A percentile compares a stretch with the other conserved stretches of the same genome.
Conservation (phyloP, 306 rosid species). For the Castanospermum australe region DNA sequence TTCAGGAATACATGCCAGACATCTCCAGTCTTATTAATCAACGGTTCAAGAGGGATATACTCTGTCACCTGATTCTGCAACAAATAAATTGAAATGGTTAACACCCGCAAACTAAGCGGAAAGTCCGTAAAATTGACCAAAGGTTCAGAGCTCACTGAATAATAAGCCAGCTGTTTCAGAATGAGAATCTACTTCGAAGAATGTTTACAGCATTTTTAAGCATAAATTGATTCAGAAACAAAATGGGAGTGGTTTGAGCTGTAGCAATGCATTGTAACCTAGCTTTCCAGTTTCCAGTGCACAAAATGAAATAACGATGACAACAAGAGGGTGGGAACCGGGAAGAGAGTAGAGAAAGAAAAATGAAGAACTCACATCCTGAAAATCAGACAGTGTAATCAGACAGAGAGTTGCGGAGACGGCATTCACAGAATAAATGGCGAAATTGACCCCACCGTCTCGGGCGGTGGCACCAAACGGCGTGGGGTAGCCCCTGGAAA, state of each 20-base stretch:
- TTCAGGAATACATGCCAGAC: slow-evolving; percentile 86
- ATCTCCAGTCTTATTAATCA: slow-evolving; percentile 70
- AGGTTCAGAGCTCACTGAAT: neutral
- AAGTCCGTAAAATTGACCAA: neutral
- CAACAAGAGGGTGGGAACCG: no score
- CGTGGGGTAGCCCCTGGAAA: slow-evolving; percentile 51
- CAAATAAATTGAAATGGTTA: slow-evolving; percentile 1
- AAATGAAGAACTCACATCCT: slow-evolving; percentile 36
- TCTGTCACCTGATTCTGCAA: slow-evolving; percentile 78
- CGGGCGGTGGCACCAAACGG: slow-evolving; percentile 70
- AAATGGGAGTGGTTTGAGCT: neutral
- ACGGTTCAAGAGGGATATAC: slow-evolving; percentile 64
- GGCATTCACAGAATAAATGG: slow-evolving; percentile 65
- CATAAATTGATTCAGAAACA: neutral
- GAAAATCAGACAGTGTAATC: slow-evolving; percentile 61
- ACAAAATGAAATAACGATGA: neutral
- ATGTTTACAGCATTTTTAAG: neutral
- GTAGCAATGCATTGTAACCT: neutral
- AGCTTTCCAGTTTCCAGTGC: no score
- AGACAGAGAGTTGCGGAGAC: slow-evolving; percentile 73
- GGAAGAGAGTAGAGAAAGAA: neutral
- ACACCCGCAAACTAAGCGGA: neutral
- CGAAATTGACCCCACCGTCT: slow-evolving; percentile 79
- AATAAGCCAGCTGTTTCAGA: neutral
- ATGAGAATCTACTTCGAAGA: neutral